Evolutionary conservation across 2,329 filamentous ascomycete species (phyloP), one percentile per base, ranked within the genome.

Genomic region (Ceratocystis harringtonii): DNA sequence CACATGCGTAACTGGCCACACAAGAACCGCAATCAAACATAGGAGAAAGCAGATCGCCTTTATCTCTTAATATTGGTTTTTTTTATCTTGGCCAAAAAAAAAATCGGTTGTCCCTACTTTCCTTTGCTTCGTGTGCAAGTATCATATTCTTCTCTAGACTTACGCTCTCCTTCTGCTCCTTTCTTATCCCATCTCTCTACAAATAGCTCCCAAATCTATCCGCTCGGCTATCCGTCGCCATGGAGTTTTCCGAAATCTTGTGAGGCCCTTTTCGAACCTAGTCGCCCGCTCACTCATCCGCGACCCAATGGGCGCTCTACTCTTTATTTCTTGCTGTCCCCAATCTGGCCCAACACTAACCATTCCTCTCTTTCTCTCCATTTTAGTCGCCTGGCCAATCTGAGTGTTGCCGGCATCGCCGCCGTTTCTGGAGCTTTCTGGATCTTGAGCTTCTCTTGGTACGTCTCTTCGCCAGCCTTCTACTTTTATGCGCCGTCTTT

Each of bases 241-340:
- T 96, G 90, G 91, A 96, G 77, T 89, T 91, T 80, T 92, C 90
- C 69, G 90, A 95, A 78, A 86, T 86, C 75, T 95, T 95, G 90
- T 95, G 81, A 79, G 89, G 81, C 69, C 61, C 32, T n/a, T n/a
- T 32, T 43, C 62, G 60, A 36, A 25, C 10, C 15, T 15, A 28
- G 25, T n/a, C 44, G n/a, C 12, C 19, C 19, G 25, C 25, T 7
- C 19, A 30, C 8, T 22, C 25, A n/a, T 6, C n/a, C 8, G 7
- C n/a, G n/a, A n/a, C 17, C n/a, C 10, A 41, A 41, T 41, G 10
- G 12, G 10, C 36, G 36, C 10, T 41, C 36, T 41, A 15, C 3
- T 12, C 12, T 41, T 15, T 15, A 15, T 41, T 10, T 41, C 36
- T 15, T 41, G 12, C 12, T 41, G 12, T 12, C 36, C 22, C 25